Percentiles rank a stretch among this genome's conserved stretches.
phyloP scores from a whole-genome alignment of 192 early-diverging fungal species.

The Rhizophagus clarus region DNA sequence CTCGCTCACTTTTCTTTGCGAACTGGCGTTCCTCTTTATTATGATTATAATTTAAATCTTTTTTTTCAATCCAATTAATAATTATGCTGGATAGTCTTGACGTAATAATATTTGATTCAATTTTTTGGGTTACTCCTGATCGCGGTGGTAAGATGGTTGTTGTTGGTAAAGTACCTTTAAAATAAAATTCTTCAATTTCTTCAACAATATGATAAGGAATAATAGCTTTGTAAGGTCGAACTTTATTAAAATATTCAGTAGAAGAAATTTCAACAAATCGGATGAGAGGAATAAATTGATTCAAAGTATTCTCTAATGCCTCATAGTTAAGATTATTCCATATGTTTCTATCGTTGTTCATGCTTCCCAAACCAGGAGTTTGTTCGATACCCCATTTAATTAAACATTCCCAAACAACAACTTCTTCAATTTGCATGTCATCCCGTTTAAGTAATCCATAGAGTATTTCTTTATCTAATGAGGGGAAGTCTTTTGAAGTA shows the following conservation, averaged over 20 bases:
- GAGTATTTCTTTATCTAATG: too few relatives aligned
- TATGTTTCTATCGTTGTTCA: not conserved
- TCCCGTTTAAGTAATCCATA: too few relatives aligned
- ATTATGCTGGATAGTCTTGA: not conserved
- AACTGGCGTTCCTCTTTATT: too few relatives aligned
- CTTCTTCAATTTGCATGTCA: constrained; percentile 3
- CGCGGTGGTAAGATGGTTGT: too few relatives aligned
- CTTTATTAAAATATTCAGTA: not conserved
- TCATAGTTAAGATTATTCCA: not conserved
- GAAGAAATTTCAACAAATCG: constrained; percentile 7
- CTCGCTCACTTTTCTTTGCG: too few relatives aligned
- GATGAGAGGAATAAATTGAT: constrained; percentile 11
- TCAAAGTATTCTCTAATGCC: not conserved
- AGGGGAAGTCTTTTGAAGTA: not conserved
- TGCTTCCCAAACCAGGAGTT: not conserved
- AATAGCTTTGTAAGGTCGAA: constrained; percentile 12
- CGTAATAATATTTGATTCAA: constrained; percentile 2
- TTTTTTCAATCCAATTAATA: constrained; percentile 13
- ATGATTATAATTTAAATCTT: not conserved
- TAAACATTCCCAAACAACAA: constrained; percentile 7
- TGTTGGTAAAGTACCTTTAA: too few relatives aligned
- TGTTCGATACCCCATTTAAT: constrained; percentile 16
- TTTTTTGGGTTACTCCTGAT: not conserved
- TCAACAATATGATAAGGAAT: not conserved
- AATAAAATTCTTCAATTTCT: not conserved